Evolutionary conservation across 768 basidiomycete species (phyloP).

Genomic region (Filobasidium wieringae): DNA sequence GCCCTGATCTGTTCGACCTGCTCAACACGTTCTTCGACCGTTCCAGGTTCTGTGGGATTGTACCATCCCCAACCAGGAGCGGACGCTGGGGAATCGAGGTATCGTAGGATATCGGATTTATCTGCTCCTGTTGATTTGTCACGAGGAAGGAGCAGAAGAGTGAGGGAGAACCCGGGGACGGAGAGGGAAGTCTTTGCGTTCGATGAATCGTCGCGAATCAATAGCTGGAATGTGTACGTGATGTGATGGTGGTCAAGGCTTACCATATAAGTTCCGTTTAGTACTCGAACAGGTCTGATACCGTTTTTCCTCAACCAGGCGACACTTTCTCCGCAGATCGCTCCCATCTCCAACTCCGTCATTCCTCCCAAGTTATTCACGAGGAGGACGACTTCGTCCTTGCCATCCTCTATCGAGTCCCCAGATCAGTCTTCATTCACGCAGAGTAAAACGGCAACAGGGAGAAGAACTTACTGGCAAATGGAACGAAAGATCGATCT

Average conservation of each 20-base stretch:
- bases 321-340: constrained; percentile 18
- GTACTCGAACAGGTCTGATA: constrained; percentile 51
- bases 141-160: constrained; percentile 53
- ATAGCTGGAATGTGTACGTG: not conserved
- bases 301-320: constrained; percentile 27
- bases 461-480: no score
- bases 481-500: constrained; percentile 40
- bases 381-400: constrained; percentile 50
- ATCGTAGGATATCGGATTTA: constrained; percentile 27
- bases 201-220: not conserved
- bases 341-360: constrained; percentile 34
- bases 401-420: no score
- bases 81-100: constrained; percentile 41
- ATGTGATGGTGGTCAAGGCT: constrained; percentile 15
- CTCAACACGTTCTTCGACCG: no score
- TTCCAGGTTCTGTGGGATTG: no score
- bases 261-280: constrained; percentile 81
- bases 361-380: constrained; percentile 41
- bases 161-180: constrained; percentile 40
- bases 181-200: constrained; percentile 35
- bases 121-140: no score
- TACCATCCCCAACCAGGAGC: constrained; percentile 82
- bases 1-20: no score
- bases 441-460: no score
- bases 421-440: no score